Percentiles rank a stretch among this genome's conserved stretches.
Conservation (phyloP, 1,284 basidiomycete genomes). For the Cutaneotrichosporon cutaneum region DNA sequence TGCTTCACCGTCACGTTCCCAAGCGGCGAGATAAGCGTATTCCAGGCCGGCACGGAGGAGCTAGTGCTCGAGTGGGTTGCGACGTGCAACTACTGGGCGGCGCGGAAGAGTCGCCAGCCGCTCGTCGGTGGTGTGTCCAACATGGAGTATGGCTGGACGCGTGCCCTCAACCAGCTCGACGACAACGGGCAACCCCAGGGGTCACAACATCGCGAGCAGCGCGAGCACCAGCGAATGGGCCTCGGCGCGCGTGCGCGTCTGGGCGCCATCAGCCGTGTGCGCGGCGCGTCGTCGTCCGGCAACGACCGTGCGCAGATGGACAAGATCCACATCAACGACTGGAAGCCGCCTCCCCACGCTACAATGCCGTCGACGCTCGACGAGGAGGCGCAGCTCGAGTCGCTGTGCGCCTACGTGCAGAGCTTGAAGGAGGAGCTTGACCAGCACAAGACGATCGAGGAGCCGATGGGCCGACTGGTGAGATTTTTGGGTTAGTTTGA, state of each 20-base stretch:
- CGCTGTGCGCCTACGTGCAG: slow-evolving; percentile 73
- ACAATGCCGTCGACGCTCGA: slow-evolving; percentile 79
- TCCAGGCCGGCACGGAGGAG: slow-evolving; percentile 96
- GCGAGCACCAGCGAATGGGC: slow-evolving; percentile 3
- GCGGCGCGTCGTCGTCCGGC: slow-evolving; percentile 55
- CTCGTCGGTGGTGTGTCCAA: slow-evolving; percentile 93
- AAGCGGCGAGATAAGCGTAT: slow-evolving; percentile 86
- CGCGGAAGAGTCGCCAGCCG: slow-evolving; percentile 87
- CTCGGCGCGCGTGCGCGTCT: slow-evolving; percentile 14
- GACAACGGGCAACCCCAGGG: slow-evolving; percentile 33
- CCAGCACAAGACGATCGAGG: slow-evolving; percentile 76
- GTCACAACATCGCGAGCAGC: not conserved
- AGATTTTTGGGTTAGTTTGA: slow-evolving; percentile 31
- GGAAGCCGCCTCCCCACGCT: slow-evolving; percentile 84
- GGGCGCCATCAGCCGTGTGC: slow-evolving; percentile 19
- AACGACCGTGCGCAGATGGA: slow-evolving; percentile 54
- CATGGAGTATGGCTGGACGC: slow-evolving; percentile 98
- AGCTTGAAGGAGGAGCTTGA: slow-evolving; percentile 75
- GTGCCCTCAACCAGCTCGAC: slow-evolving; percentile 39
- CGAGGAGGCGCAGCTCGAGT: slow-evolving; percentile 87
- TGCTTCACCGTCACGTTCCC: slow-evolving; percentile 93
- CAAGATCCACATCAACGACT: slow-evolving; percentile 82
- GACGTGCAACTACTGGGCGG: slow-evolving; percentile 99
- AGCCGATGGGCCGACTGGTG: slow-evolving; percentile 79
- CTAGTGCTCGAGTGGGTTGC: slow-evolving; percentile 97